Evolutionary conservation across 306 rosid genomes (phyloP).

Genomic region (Castanea mollissima): DNA sequence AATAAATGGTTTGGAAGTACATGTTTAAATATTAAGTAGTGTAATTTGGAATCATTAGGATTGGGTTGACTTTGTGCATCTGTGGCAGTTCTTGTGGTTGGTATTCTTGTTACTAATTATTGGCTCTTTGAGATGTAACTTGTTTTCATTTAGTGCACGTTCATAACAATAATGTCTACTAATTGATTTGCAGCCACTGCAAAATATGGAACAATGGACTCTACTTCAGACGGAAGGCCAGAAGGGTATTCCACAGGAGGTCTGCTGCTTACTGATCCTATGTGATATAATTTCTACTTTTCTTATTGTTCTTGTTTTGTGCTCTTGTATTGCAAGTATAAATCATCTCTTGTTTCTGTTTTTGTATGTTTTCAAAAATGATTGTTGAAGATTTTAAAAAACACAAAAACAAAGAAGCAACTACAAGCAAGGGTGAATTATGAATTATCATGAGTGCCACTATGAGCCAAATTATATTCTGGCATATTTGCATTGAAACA

Average conservation of each 20-base stretch:
- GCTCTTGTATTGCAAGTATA: neutral
- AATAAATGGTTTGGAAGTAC: conserved; percentile 4
- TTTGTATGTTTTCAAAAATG: neutral
- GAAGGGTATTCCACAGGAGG: conserved; percentile 67
- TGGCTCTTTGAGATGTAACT: neutral
- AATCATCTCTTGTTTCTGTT: neutral
- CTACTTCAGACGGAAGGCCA: conserved; percentile 59
- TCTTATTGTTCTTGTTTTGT: neutral
- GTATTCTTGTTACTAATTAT: neutral
- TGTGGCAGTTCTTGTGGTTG: neutral
- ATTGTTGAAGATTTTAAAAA: neutral
- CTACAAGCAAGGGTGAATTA: neutral
- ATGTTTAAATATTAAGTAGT: neutral
- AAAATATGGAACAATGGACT: conserved; percentile 65
- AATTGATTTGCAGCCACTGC: conserved; percentile 64
- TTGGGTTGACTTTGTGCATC: too few species aligned
- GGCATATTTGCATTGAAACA: too few species aligned
- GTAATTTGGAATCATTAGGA: neutral
- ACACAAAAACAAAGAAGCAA: neutral
- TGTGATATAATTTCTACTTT: neutral
- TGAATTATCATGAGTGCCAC: conserved; percentile 4
- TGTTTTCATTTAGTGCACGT: neutral
- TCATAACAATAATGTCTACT: neutral
- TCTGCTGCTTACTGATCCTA: conserved; percentile 17
- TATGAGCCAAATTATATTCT: neutral